Percentiles rank a stretch among this genome's conserved stretches.
Evolutionary conservation across 306 rosid genomes (phyloP).

Genomic region (Quillaja saponaria): DNA sequence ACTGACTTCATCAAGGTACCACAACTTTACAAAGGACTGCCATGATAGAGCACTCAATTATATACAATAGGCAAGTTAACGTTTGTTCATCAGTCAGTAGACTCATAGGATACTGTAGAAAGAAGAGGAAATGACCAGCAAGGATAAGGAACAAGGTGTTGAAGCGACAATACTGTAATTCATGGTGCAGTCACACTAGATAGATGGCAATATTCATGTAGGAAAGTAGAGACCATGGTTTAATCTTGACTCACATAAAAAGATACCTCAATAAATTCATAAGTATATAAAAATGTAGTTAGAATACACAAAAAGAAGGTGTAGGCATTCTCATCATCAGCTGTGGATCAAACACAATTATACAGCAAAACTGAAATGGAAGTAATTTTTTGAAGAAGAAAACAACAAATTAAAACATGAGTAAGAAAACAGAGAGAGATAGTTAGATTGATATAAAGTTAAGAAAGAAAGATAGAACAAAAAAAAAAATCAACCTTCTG

Average conservation of each 20-base stretch:
- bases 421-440: too few species aligned
- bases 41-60: constrained; percentile 7
- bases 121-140: not conserved
- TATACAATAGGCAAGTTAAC: not conserved
- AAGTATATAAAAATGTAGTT: constrained; percentile 6
- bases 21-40: constrained; percentile 8
- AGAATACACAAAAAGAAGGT: constrained; percentile 13
- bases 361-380: too few species aligned
- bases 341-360: constrained; percentile 19
- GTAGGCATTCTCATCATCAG: constrained; percentile 6
- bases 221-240: too few species aligned
- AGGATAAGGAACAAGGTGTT: not conserved
- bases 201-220: too few species aligned
- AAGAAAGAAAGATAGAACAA: not conserved
- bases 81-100: not conserved
- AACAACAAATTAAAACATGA: too few species aligned
- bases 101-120: too few species aligned
- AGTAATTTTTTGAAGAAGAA: too few species aligned
- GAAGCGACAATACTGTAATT: constrained; percentile 6
- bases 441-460: not conserved
- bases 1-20: constrained; percentile 14
- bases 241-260: not conserved
- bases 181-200: constrained; percentile 4
- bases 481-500: constrained; percentile 37
- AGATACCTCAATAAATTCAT: constrained; percentile 18